phyloP scores from a whole-genome alignment of 192 early-diverging fungal genomes.

The Bifiguratus adelaidae region DNA sequence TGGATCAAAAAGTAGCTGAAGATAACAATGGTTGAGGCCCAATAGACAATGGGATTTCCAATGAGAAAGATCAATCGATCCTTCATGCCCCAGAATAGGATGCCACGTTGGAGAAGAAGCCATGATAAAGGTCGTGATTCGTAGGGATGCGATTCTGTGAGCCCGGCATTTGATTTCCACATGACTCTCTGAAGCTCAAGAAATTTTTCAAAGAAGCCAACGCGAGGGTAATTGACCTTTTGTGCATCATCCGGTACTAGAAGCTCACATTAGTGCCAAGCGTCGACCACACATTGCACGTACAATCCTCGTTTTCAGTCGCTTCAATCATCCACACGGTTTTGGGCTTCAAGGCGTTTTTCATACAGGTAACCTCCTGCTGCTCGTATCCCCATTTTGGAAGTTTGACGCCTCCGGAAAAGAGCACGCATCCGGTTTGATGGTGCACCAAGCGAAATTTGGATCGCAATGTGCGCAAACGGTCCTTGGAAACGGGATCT shows the following conservation, averaged over 20 bases:
- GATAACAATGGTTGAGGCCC: constrained; percentile 54
- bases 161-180: constrained; percentile 77
- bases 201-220: constrained; percentile 78
- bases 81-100: constrained; percentile 73
- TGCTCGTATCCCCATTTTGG: constrained; percentile 92
- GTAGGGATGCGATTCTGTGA: constrained; percentile 88
- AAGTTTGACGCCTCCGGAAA: constrained; percentile 66
- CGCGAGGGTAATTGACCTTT: constrained; percentile 46
- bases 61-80: constrained; percentile 78
- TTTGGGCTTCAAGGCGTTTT: constrained; percentile 51
- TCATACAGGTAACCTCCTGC: constrained; percentile 91
- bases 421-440: constrained; percentile 69
- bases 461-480: constrained; percentile 47
- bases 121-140: constrained; percentile 83
- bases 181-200: constrained; percentile 83
- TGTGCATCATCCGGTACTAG: constrained; percentile 45
- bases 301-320: constrained; percentile 28
- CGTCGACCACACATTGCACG: neutral
- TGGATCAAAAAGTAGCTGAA: constrained; percentile 44
- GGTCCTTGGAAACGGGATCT: constrained; percentile 32
- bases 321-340: constrained; percentile 77
- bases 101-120: constrained; percentile 77
- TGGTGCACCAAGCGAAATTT: constrained; percentile 69
- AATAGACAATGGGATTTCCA: constrained; percentile 85
- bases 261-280: neutral